Percentiles rank a stretch among this genome's conserved stretches.
Evolutionary conservation across 306 rosid species (phyloP).

Genomic region (Dalbergia cochinchinensis): DNA sequence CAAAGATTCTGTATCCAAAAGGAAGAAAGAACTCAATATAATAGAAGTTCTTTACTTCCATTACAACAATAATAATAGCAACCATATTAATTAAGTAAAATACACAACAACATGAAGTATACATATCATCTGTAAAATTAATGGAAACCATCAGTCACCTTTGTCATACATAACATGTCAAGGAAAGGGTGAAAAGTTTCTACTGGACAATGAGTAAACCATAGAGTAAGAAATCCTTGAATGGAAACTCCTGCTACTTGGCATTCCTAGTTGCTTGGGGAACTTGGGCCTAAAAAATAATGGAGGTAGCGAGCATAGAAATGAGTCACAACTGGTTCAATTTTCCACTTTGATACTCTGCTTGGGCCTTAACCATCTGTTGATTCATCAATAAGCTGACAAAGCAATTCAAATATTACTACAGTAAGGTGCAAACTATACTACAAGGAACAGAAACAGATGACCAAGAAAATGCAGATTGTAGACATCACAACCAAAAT

Average conservation of each 20-base stretch:
- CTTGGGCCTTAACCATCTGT: slow-evolving; percentile 94
- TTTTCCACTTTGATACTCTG: slow-evolving; percentile 92
- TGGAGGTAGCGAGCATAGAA: slow-evolving; percentile 98
- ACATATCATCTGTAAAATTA: slow-evolving; percentile 85
- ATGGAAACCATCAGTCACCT: slow-evolving; percentile 3
- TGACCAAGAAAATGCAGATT: slow-evolving; percentile 1
- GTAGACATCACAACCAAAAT: background rate
- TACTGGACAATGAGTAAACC: background rate
- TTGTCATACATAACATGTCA: slow-evolving; percentile 22
- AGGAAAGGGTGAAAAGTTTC: background rate
- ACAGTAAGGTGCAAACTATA: slow-evolving; percentile 10
- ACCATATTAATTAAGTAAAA: slow-evolving; percentile 5
- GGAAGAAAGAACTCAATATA: slow-evolving; percentile 25
- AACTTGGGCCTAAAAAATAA: slow-evolving; percentile 87
- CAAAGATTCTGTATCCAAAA: slow-evolving; percentile 69
- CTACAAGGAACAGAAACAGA: background rate
- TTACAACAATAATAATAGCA: slow-evolving; percentile 5
- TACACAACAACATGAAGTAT: slow-evolving; percentile 39
- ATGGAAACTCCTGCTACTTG: slow-evolving; percentile 62
- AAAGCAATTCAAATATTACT: background rate
- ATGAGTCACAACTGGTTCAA: slow-evolving; percentile 98
- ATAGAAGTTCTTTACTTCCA: background rate
- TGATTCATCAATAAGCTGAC: slow-evolving; percentile 69
- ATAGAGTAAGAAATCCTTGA: background rate
- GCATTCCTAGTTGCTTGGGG: slow-evolving; percentile 92